Base-by-base conservation (phyloP, 805 yeast species). In the Lachancea thermotolerans region DNA sequence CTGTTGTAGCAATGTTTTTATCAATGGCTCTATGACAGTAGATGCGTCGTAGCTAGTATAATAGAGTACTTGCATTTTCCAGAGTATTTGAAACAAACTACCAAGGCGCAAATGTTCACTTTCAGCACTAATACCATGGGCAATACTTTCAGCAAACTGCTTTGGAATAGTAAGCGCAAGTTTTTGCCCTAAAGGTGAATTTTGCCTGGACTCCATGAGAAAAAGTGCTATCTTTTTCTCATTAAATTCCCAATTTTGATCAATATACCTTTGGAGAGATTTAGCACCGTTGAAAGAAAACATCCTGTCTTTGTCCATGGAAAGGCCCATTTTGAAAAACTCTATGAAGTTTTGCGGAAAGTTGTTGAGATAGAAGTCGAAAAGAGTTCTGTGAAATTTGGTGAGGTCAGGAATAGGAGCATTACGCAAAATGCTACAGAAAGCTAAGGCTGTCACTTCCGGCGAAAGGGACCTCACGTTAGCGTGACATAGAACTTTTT, bases 371-470 rank as follows among this genome's bases (percentile, higher is more conserved):
- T 74, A 64, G 21, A 65, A 62, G 5, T 68, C 70, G 49, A 76
- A 71, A 18, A 80, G 55, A 10, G 53, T 50, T 21, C 67, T 67
- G 54, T 78, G 80, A 39, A 63, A 64, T 51, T 70, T 74, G 1
- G 79, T 72, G 44, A 81, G 64, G 7, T 64, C 64, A 45, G 67
- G 67, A 12, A 73, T 55, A 35, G 75, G 77, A 55, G 79, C 64
- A 56, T 81, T 81, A 69, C 87, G 77, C 42, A 80, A 58, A 21
- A 79, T 49, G 11, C 77, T 60, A 2, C 78, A 61, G 39, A 76
- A 67, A 34, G 79, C 60, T 51, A 77, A 76, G 2, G 74, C 64
- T 34, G 74, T 38, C 2, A 67, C 59, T 47, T 42, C 62, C 42
- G 57, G 60, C 44, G 36, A 37, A 15, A 50, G 33, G 2, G 39